Base-by-base conservation (phyloP, 139 green algal genomes). In the Axilococcus clingmanii region DNA sequence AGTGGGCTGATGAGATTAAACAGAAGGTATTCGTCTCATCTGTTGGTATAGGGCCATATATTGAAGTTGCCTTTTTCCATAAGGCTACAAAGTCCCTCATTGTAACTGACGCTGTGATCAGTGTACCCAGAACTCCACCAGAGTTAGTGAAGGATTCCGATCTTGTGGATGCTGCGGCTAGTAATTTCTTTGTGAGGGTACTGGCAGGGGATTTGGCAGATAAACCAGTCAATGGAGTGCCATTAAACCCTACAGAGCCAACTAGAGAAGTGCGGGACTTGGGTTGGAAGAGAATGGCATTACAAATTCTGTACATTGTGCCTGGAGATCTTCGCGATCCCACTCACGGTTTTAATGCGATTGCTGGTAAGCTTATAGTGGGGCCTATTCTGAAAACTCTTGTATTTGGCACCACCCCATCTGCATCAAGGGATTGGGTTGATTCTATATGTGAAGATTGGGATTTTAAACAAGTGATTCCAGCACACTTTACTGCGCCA, bases 301-400 rank as follows among this genome's bases (percentile, higher is more conserved):
- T 97, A 48, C 82, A 94, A 65, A 84, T 96, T 24, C 67, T 96
- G 8, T 97, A 91, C 73, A 91, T 95, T 24, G 57, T 76, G n/a
- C 72, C 80, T 1, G 49, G 56, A 8, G 67, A 90, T 48, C 68
- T 96, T 36, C 50, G 89, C 5, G 60, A 79, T n/a, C 87, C 87
- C 1, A 48, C 9, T 24, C 48, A 42, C 32, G 48, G 63, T 0
- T 95, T 94, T 51, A 33, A 49, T 7, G 73, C 76, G 4, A 57
- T 97, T 7, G 69, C 64, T 23, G 55, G 83, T 30, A 55, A 62
- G 11, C 74, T 96, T 8, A 76, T 96, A 2, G 82, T 94, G 7
- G 83, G 78, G 0, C 89, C 89, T 14, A 85, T 97, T 28, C 74
- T 97, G 14, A 63, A 78, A 45, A 87, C 69, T 3, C 74, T 97